phyloP scores from a whole-genome alignment of 2,329 filamentous ascomycete species.

The Fusarium oxysporum region DNA sequence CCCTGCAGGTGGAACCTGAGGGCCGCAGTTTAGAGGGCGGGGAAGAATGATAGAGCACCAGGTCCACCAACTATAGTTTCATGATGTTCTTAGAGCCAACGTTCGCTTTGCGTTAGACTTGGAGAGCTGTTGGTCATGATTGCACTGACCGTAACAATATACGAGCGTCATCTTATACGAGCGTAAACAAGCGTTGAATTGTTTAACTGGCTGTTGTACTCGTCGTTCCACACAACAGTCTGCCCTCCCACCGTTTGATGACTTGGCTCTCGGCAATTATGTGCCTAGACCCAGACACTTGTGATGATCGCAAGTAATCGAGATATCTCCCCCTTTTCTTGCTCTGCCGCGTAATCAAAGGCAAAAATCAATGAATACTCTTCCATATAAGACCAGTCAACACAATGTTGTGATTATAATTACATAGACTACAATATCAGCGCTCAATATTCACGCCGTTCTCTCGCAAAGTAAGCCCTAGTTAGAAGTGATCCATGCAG shows the following conservation, averaged over 20 bases:
- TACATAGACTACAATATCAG: background rate
- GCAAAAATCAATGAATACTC: background rate
- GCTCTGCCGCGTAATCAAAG: background rate
- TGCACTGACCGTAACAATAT: slow-evolving; percentile 9
- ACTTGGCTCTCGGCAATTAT: slow-evolving; percentile 32
- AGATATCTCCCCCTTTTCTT: background rate
- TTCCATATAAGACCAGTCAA: background rate
- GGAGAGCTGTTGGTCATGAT: background rate
- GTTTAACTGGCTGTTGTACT: background rate
- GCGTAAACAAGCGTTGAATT: background rate
- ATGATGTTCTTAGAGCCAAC: slow-evolving; percentile 36
- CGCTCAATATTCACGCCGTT: background rate
- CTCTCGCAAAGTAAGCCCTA: background rate
- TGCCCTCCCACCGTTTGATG: background rate
- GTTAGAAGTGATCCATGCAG: background rate
- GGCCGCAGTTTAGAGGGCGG: slow-evolving; percentile 32
- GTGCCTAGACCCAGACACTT: slow-evolving; percentile 13
- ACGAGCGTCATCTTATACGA: background rate
- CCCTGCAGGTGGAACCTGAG: slow-evolving; percentile 41
- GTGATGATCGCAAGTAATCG: background rate
- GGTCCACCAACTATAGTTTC: slow-evolving; percentile 36
- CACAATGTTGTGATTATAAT: background rate
- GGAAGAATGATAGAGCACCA: slow-evolving; percentile 11
- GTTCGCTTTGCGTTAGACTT: background rate
- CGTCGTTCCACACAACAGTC: background rate